Evolutionary conservation across 2,329 filamentous ascomycete genomes (phyloP).

Genomic region (Aureobasidium vineae): DNA sequence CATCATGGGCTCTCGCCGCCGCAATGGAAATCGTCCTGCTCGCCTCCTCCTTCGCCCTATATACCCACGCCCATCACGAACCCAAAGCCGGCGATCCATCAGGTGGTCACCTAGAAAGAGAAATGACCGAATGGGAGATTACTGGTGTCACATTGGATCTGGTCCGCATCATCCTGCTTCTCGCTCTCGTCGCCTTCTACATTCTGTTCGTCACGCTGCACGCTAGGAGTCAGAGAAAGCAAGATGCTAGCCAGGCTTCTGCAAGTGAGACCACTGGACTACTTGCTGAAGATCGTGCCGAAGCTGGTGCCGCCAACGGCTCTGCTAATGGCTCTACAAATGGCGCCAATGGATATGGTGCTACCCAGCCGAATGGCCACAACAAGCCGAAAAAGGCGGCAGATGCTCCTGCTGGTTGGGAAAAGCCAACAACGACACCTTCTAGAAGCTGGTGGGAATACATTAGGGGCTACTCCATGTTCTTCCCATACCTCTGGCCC

Average conservation of each 20-base stretch:
- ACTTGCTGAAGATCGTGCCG: constrained; percentile 50
- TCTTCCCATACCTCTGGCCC: constrained; percentile 97
- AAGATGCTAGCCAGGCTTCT: constrained; percentile 41
- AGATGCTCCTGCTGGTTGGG: constrained; percentile 68
- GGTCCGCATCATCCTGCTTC: constrained; percentile 65
- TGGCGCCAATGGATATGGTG: constrained; percentile 51
- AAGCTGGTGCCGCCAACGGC: constrained; percentile 43
- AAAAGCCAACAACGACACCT: constrained; percentile 80
- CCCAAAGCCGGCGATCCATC: constrained; percentile 51
- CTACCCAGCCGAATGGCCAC: constrained; percentile 46
- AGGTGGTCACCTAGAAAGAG: constrained; percentile 38
- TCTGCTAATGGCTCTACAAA: constrained; percentile 52
- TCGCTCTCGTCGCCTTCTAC: constrained; percentile 61
- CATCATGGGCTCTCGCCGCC: constrained; percentile 74
- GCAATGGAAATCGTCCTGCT: constrained; percentile 71
- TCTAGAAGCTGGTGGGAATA: constrained; percentile 97
- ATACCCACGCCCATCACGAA: constrained; percentile 66
- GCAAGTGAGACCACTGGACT: constrained; percentile 64
- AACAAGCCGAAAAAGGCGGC: constrained; percentile 40
- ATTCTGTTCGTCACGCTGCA: constrained; percentile 51
- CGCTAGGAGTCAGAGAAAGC: constrained; percentile 40
- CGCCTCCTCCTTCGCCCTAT: constrained; percentile 64
- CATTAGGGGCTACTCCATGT: constrained; percentile 82
- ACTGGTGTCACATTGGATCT: constrained; percentile 66
- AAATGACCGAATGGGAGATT: constrained; percentile 60